A percentile compares a stretch with the other conserved stretches of the same genome.
Conservation (phyloP, 306 rosid genomes). For the Rubus parviflorus region DNA sequence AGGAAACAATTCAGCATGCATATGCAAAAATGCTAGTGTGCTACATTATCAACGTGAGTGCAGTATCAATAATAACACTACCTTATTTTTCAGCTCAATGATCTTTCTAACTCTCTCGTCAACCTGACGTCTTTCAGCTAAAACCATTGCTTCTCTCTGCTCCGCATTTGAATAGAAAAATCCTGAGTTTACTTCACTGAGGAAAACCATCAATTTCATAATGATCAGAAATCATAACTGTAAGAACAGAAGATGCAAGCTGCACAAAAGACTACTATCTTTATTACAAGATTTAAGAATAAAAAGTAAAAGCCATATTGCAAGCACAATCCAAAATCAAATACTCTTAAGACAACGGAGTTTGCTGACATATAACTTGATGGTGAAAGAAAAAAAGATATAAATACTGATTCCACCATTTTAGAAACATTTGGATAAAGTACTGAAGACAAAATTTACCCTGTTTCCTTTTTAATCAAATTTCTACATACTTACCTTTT, state of each 20-base stretch:
- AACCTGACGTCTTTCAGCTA: conserved; percentile 89
- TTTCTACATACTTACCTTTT: conserved; percentile 57
- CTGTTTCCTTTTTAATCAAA: neutral
- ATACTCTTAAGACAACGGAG: neutral
- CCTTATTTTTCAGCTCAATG: conserved; percentile 89
- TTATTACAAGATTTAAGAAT: neutral
- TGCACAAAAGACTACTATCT: neutral
- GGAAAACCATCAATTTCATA: conserved; percentile 27
- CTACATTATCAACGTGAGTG: conserved; percentile 4
- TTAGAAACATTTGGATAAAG: neutral
- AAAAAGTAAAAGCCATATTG: neutral
- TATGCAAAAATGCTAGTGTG: neutral
- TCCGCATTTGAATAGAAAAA: conserved; percentile 98
- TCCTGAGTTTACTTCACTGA: conserved; percentile 94
- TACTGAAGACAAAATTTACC: neutral
- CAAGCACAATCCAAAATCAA: neutral
- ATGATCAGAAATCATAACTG: conserved; percentile 16
- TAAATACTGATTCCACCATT: neutral
- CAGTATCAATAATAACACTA: conserved; percentile 16
- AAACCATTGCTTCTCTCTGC: conserved; percentile 95
- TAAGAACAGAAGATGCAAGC: neutral
- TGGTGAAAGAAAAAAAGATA: neutral
- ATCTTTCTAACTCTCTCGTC: conserved; percentile 86
- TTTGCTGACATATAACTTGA: neutral
- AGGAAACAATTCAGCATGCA: neutral